Base-by-base conservation (phyloP, 2,329 filamentous ascomycete genomes). In the Allantophomopsis lycopodina region DNA sequence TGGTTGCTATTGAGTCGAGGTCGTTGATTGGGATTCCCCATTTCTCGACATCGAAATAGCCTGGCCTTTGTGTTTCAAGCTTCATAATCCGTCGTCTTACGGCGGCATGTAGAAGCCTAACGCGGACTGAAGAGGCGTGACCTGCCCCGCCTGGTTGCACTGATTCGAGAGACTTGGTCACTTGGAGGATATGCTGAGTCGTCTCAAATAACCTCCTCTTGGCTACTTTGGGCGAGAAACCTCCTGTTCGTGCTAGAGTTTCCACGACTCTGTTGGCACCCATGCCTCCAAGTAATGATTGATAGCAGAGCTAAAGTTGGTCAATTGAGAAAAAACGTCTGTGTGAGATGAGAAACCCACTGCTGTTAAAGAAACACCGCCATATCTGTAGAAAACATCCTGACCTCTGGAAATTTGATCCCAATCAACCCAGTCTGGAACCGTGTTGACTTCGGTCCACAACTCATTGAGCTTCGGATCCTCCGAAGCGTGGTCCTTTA, bases 361-460 rank as follows among this genome's bases (percentile, higher is more conserved):
- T 8, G 62, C 75, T 7, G 76, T 80, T 15, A 86, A 57, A 16
- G 71, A 71, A 1, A 79, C 73, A 0, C 74, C 76, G 14, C 74
- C 80, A 55, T 87, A 88, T 30, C 83, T 73, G 55, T 84, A 87
- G 51, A 87, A 85, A 1, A 86, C 72, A 48, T 82, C 73, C 54
- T 89, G 83, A 0, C 83, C 83, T 50, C 83, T 66, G 43, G 69
- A 64, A 41, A 89, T 79, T 52, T 86, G 80, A 2, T 70, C 69
- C 82, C 81, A 88, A 53, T 87, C 75, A 2, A 88, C 83, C 81
- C 82, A 88, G 1, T 71, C 64, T 0, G 83, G 83, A 4, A 85
- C 59, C 0, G 69, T 76, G 42, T 75, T 79, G 41, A 82, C 65
- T 51, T 86, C 66, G 0, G 59, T 55, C 83, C 82, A 88, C 7